Conservation (phyloP, 176 grass and related monocot species). For the Raddia distichophylla region DNA sequence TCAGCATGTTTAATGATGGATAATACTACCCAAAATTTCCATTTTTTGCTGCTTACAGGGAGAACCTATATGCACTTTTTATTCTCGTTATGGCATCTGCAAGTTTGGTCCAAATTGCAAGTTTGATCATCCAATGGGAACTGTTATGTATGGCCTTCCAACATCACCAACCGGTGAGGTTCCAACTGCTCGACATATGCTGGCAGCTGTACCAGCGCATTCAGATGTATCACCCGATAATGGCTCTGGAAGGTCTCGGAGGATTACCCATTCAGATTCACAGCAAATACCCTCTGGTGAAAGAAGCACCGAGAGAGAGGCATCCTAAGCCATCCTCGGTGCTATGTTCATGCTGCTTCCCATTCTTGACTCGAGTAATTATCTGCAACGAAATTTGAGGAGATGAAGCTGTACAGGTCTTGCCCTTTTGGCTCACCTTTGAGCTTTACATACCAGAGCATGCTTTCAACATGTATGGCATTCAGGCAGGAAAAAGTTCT, state of each 20-base stretch:
- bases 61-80: slow-evolving; percentile 70
- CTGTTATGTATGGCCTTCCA: slow-evolving; percentile 54
- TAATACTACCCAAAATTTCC: not conserved
- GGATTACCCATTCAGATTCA: slow-evolving; percentile 49
- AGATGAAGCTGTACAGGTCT: slow-evolving; percentile 53
- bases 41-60: slow-evolving; percentile 53
- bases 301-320: slow-evolving; percentile 64
- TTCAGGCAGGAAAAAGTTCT: slow-evolving; percentile 61
- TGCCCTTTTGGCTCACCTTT: slow-evolving; percentile 43
- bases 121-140: slow-evolving; percentile 84
- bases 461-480: slow-evolving; percentile 54
- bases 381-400: slow-evolving; percentile 47
- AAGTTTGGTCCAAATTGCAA: slow-evolving; percentile 95
- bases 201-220: slow-evolving; percentile 48
- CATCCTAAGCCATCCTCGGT: slow-evolving; percentile 58
- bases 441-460: slow-evolving; percentile 49
- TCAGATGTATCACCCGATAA: slow-evolving; percentile 45
- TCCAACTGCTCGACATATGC: slow-evolving; percentile 41
- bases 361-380: slow-evolving; percentile 49
- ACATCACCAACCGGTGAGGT: slow-evolving; percentile 55
- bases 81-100: slow-evolving; percentile 85
- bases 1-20: not conserved
- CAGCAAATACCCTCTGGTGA: slow-evolving; percentile 62
- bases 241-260: slow-evolving; percentile 42
- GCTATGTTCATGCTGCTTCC: slow-evolving; percentile 35